Evolutionary conservation across 164 flowering plant species (phyloP).

Genomic region (Vitis amurensis): DNA sequence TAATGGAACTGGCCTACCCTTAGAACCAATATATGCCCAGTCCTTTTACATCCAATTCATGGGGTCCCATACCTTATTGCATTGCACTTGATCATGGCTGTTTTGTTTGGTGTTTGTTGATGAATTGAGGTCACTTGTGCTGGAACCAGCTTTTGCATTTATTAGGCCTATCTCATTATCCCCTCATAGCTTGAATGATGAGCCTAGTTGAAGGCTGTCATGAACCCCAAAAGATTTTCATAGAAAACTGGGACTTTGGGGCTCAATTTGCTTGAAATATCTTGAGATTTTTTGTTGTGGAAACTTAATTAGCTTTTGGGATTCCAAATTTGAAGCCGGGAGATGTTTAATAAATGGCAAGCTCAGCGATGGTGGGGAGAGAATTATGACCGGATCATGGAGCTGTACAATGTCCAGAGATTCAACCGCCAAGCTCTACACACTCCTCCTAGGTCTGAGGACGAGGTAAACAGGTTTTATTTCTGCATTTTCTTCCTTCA

Average conservation of each 20-base stretch:
- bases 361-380: conserved; percentile 99
- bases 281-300: neutral
- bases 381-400: conserved; percentile 90
- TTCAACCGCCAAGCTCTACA: conserved; percentile 86
- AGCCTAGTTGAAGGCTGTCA: neutral
- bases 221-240: neutral
- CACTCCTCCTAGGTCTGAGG: conserved; percentile 88
- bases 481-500: neutral
- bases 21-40: neutral
- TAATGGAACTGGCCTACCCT: neutral
- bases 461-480: conserved; percentile 54
- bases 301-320: neutral
- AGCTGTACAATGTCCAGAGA: conserved; percentile 95
- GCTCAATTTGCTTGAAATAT: neutral
- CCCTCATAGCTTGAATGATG: neutral
- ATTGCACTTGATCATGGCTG: neutral
- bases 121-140: too few relatives aligned
- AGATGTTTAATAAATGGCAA: conserved; percentile 95
- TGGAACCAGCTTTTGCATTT: conserved; percentile 1
- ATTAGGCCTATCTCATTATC: neutral
- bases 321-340: conserved; percentile 65
- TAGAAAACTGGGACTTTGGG: neutral
- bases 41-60: neutral
- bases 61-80: neutral
- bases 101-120: neutral